Evolutionary conservation across 148 eudicot genomes (phyloP), one percentile per base, ranked within the genome.

Genomic region (Vaccinium corymbosum): DNA sequence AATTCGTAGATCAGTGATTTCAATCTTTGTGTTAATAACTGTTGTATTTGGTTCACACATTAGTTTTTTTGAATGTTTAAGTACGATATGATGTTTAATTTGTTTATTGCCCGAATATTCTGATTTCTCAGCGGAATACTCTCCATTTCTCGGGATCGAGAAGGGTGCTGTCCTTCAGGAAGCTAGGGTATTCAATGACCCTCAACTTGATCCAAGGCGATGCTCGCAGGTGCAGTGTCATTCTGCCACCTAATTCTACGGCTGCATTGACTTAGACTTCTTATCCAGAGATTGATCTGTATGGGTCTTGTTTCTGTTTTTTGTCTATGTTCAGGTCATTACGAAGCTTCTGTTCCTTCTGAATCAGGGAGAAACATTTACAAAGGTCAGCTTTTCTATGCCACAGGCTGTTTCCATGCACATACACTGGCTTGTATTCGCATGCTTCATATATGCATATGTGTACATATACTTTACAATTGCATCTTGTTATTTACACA

Each of bases 111-210:
- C 1, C 84, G 50, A 75, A 42, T 19, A n/a, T 29, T 51, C 3
- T 62, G 62, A 27, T 77, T 42, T 88, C 81, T 73, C 93, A 91
- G 98, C 90, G 10, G 98, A 95, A 78, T 95, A 91, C 88, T 94
- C 97, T 80, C 98, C 97, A 0, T 95, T 94, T 89, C 75, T 92
- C 85, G 98, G 98, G 89, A 94, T 94, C 66, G 98, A 95, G 86
- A 95, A 95, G 87, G 98, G 98, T 48, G 98, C 96, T 3, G 98
- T 95, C 46, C 93, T 95, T 87, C 98, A 95, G 78, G 98, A 95
- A 90, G 98, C 98, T 82, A 90, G 98, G 93, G 98, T 95, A 78
- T 95, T 95, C 85, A 93, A 95, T 75, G 98, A 94, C 71, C 98
- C 98, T 88, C 98, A 95, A 88, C 93, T 94, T 64, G 98, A 95